Conservation (phyloP, 2,329 filamentous ascomycete species). For the Aspergillus phoenicis region DNA sequence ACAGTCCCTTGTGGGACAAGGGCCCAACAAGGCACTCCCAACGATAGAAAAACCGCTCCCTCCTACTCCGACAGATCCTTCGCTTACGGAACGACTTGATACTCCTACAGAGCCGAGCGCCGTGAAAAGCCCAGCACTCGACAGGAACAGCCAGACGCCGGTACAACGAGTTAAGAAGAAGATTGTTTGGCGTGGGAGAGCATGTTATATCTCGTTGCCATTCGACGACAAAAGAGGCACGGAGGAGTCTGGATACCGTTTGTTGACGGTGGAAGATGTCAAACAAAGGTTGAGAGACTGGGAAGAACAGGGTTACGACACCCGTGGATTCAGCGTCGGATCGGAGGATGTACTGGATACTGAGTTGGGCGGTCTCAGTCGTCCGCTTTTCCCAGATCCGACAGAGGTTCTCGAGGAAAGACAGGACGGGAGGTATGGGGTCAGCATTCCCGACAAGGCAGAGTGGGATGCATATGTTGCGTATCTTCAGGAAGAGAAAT, state of each 20-base stretch:
- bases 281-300: slow-evolving; percentile 43
- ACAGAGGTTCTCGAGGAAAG: slow-evolving; percentile 41
- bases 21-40: slow-evolving; percentile 24
- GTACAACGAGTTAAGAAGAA: slow-evolving; percentile 63
- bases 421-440: slow-evolving; percentile 33
- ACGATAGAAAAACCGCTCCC: slow-evolving; percentile 46
- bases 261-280: slow-evolving; percentile 45
- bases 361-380: slow-evolving; percentile 46
- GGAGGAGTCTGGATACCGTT: slow-evolving; percentile 36
- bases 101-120: slow-evolving; percentile 15
- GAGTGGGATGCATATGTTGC: slow-evolving; percentile 79
- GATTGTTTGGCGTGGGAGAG: slow-evolving; percentile 74
- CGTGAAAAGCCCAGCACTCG: slow-evolving; percentile 19
- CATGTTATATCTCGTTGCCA: slow-evolving; percentile 70
- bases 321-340: slow-evolving; percentile 43
- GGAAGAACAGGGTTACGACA: slow-evolving; percentile 48
- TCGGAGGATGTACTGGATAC: slow-evolving; percentile 30
- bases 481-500: slow-evolving; percentile 84
- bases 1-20: slow-evolving; percentile 24
- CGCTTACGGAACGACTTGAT: slow-evolving; percentile 14
- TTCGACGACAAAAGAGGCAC: slow-evolving; percentile 67
- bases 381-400: slow-evolving; percentile 47
- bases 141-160: slow-evolving; percentile 29
- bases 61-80: slow-evolving; percentile 31
- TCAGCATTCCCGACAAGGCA: slow-evolving; percentile 49